Evolutionary conservation across 169 alveolate species (phyloP).

Genomic region (Eimeria falciformis): DNA sequence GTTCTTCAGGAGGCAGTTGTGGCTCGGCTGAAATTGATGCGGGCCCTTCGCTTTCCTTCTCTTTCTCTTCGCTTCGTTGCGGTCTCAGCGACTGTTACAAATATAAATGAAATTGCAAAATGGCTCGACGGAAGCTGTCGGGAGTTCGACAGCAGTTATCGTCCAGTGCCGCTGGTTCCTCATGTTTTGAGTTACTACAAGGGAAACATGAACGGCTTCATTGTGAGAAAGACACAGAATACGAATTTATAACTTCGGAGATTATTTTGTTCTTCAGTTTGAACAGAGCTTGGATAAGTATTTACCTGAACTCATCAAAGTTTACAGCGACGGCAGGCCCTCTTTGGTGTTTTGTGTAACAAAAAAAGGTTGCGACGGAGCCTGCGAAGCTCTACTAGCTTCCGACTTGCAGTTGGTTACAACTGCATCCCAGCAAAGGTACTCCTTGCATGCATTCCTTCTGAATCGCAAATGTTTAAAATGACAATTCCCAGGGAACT

Average conservation of each 20-base stretch:
- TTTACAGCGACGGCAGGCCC: constrained; percentile 80
- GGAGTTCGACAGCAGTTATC: constrained; percentile 88
- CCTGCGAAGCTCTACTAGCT: constrained; percentile 77
- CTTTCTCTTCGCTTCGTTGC: background rate
- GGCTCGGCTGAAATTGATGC: background rate
- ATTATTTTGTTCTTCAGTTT: background rate
- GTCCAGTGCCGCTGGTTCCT: constrained; percentile 92
- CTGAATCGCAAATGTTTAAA: background rate
- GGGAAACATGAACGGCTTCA: constrained; percentile 1
- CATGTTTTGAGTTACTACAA: constrained; percentile 3
- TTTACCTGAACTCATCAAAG: constrained; percentile 65
- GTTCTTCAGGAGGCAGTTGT: background rate
- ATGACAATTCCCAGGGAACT: background rate
- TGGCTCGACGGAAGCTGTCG: constrained; percentile 22
- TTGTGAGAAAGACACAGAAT: background rate
- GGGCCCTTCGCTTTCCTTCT: background rate
- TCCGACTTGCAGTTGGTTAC: constrained; percentile 68
- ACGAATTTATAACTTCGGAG: too few relatives aligned
- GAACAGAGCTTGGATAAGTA: background rate
- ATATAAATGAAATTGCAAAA: background rate
- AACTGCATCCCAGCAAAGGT: constrained; percentile 45
- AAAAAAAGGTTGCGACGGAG: constrained; percentile 81
- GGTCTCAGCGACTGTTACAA: background rate
- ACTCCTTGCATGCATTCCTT: background rate
- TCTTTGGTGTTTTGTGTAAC: constrained; percentile 83